Evolutionary conservation across 139 green algal species (phyloP), one percentile per base, ranked within the genome.

Genomic region (Ettlia oleoabundans): DNA sequence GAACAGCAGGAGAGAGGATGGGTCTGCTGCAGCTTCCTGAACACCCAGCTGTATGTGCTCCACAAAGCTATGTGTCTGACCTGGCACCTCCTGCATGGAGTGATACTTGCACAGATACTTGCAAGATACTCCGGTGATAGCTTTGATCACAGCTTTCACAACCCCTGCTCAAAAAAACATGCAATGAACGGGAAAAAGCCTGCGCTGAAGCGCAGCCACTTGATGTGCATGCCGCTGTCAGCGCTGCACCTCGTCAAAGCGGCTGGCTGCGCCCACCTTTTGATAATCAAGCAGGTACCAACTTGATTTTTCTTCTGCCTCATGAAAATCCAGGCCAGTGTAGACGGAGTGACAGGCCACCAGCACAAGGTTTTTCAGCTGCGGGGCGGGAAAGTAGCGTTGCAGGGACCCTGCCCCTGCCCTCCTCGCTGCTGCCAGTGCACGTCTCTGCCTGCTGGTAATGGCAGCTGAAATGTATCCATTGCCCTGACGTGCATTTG

Each of bases 31-130:
- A 41, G 95, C 94, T 81, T 90, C 84, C 51, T 84, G 61, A 13
- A 98, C 89, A 35, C 95, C 95, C 61, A 95, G 67, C 51, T 88
- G 67, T 35, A 98, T 98, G 84, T 98, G 95, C 66, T 97, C 82
- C 62, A 98, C 40, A 42, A 98, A 98, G 7, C 84, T 92, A 30
- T 94, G 71, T 1, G 91, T 92, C 77, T 97, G 90, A 2, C 95
- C 93, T 53, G 86, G 64, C 9, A 91, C 66, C 73, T 88, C 66
- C 78, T 83, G 65, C 76, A 75, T 8, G n/a, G 71, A 30, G 5
- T 33, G 47, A 18, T 18, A 30, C 13, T n/a, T 72, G 65, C 65
- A 19, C 26, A 10, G 62, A 33, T 33, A 33, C 9, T n/a, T n/a
- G 19, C 13, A 68, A 33, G 62, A 9, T 10, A 22, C 47, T 58